Evolutionary conservation across 2,329 filamentous ascomycete genomes (phyloP).

Genomic region (Pseudogymnoascus pannorum): DNA sequence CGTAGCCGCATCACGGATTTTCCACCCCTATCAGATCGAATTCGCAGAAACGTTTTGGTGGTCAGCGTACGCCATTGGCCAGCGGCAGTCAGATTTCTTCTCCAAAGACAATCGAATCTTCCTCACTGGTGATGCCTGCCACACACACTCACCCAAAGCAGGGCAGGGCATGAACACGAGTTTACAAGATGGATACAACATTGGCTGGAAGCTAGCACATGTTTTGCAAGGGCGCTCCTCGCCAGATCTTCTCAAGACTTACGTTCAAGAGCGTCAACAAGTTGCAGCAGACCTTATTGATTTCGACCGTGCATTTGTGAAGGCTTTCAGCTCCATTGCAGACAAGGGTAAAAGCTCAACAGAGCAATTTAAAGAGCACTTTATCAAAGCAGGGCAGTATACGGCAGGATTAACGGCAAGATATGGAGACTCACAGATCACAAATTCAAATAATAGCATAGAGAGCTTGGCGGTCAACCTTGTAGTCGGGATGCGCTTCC

Average conservation of each 20-base stretch:
- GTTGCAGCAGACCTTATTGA: slow-evolving; percentile 51
- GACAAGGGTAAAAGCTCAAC: slow-evolving; percentile 34
- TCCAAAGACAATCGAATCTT: slow-evolving; percentile 47
- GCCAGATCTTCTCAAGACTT: slow-evolving; percentile 42
- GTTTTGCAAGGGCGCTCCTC: slow-evolving; percentile 39
- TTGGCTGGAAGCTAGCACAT: slow-evolving; percentile 52
- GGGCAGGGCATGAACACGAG: slow-evolving; percentile 52
- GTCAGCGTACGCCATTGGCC: slow-evolving; percentile 50
- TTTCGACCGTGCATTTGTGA: slow-evolving; percentile 49
- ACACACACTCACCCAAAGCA: slow-evolving; percentile 56
- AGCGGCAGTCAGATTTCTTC: slow-evolving; percentile 52
- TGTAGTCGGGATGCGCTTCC: slow-evolving; percentile 48
- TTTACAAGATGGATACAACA: slow-evolving; percentile 54
- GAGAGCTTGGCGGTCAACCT: slow-evolving; percentile 35
- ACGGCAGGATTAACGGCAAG: slow-evolving; percentile 51
- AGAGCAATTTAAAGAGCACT: slow-evolving; percentile 48
- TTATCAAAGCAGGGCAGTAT: slow-evolving; percentile 49
- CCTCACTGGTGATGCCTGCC: slow-evolving; percentile 49
- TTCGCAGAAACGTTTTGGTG: slow-evolving; percentile 39
- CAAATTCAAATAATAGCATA: slow-evolving; percentile 29
- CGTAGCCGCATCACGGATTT: slow-evolving; percentile 35
- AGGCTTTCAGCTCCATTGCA: slow-evolving; percentile 42
- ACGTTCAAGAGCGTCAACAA: slow-evolving; percentile 44
- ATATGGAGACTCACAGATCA: slow-evolving; percentile 46
- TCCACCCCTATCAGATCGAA: slow-evolving; percentile 21